Evolutionary conservation across 768 basidiomycete species (phyloP).

Genomic region (Lyophyllum shimeji): DNA sequence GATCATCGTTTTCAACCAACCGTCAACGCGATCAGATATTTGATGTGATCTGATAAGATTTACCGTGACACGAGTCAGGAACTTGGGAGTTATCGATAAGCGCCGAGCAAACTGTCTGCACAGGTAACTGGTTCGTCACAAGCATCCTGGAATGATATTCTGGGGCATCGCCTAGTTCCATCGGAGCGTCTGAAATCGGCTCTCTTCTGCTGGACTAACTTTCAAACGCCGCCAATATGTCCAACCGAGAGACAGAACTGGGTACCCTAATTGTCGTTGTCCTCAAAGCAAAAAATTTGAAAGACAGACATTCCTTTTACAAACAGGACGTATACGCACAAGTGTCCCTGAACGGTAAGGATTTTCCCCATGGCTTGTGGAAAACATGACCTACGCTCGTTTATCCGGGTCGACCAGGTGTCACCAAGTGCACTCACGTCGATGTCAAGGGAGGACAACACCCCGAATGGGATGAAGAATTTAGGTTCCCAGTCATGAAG

Average conservation of each 20-base stretch:
- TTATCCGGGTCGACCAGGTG: conserved; percentile 39
- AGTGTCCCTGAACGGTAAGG: conserved; percentile 51
- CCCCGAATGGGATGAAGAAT: conserved; percentile 90
- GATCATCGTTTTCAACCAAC: no score
- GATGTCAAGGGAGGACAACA: conserved; percentile 90
- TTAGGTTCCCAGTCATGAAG: conserved; percentile 73
- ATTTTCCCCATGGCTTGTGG: not conserved
- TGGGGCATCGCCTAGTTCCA: no score
- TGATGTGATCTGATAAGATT: conserved; percentile 9
- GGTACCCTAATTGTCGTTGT: conserved; percentile 86
- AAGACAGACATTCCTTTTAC: conserved; percentile 81
- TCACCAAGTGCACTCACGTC: conserved; percentile 66
- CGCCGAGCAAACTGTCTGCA: not conserved
- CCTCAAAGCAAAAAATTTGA: conserved; percentile 80
- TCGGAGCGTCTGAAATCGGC: not conserved
- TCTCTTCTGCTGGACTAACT: not conserved
- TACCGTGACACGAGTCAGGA: not conserved
- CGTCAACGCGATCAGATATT: not conserved
- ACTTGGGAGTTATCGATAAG: not conserved
- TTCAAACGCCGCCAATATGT: conserved; percentile 17
- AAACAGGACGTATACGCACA: conserved; percentile 91
- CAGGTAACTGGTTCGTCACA: not conserved
- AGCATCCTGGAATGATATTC: not conserved
- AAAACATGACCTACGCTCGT: not conserved
- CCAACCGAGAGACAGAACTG: conserved; percentile 46